Evolutionary conservation across 2,329 filamentous ascomycete genomes (phyloP).

Genomic region (Cladosporium colombiae): DNA sequence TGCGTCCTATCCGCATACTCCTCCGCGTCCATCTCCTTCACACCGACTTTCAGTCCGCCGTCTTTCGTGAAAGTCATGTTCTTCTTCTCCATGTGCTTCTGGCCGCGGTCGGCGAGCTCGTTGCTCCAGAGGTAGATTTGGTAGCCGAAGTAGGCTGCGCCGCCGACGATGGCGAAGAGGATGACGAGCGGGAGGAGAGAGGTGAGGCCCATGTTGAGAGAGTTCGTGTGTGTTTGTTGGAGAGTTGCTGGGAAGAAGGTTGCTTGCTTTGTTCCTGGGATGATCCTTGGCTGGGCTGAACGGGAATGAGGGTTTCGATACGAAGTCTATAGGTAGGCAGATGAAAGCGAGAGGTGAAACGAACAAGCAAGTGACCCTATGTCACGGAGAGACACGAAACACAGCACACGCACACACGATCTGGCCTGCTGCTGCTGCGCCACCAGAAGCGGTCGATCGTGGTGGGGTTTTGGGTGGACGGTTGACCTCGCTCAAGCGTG

Average conservation of each 20-base stretch:
- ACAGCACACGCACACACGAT: neutral
- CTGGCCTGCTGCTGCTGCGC: slow-evolving; percentile 5
- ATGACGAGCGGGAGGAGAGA: slow-evolving; percentile 65
- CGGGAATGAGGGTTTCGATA: neutral
- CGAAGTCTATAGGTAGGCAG: neutral
- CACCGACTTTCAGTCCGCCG: slow-evolving; percentile 67
- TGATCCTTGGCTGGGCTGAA: neutral
- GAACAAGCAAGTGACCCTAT: slow-evolving; percentile 5
- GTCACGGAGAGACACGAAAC: slow-evolving; percentile 4
- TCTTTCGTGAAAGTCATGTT: slow-evolving; percentile 76
- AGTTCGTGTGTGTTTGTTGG: slow-evolving; percentile 33
- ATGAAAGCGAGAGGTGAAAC: neutral
- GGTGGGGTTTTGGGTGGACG: slow-evolving; percentile 1
- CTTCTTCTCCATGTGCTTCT: slow-evolving; percentile 71
- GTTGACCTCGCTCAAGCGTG: neutral
- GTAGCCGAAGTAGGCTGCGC: slow-evolving; percentile 66
- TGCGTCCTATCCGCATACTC: slow-evolving; percentile 74
- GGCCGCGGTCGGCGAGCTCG: slow-evolving; percentile 66
- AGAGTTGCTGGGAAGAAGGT: neutral
- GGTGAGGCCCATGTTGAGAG: slow-evolving; percentile 22
- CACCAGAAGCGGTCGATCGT: slow-evolving; percentile 4
- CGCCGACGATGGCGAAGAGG: slow-evolving; percentile 59
- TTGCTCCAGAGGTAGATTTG: slow-evolving; percentile 68
- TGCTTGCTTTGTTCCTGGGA: slow-evolving; percentile 5
- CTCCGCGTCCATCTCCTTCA: slow-evolving; percentile 69